Evolutionary conservation across 1,139 yeast species (phyloP).

Genomic region (Suhomyces kunorum): DNA sequence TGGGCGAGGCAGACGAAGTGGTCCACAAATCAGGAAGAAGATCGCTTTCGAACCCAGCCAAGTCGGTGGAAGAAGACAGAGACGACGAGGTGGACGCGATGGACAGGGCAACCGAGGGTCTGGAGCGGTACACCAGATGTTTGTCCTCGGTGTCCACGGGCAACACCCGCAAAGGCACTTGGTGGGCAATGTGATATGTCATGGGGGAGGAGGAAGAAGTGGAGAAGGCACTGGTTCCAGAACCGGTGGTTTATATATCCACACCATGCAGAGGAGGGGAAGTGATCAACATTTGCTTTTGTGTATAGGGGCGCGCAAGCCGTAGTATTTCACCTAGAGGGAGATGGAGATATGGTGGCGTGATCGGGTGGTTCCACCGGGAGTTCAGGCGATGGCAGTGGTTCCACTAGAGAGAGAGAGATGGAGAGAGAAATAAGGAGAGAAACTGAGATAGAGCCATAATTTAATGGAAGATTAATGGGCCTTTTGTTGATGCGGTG

Average conservation of each 20-base stretch:
- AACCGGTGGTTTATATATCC: constrained; percentile 9
- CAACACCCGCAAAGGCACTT: constrained; percentile 16
- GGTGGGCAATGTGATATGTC: constrained; percentile 13
- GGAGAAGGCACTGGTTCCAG: neutral
- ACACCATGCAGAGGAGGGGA: constrained; percentile 12
- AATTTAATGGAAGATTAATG: too few species aligned
- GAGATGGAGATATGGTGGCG: constrained; percentile 10
- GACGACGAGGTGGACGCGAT: constrained; percentile 28
- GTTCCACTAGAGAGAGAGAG: neutral
- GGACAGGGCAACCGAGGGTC: constrained; percentile 18
- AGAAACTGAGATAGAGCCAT: too few species aligned
- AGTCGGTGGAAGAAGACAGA: constrained; percentile 18
- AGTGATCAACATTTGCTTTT: constrained; percentile 13
- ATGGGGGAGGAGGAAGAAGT: constrained; percentile 1
- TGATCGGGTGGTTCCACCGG: constrained; percentile 7
- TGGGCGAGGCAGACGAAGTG: constrained; percentile 14
- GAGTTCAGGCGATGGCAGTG: constrained; percentile 1
- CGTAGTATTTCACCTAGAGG: constrained; percentile 5
- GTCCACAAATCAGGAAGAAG: constrained; percentile 43
- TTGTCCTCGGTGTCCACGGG: constrained; percentile 14
- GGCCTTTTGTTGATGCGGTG: too few species aligned
- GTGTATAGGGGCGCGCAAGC: constrained; percentile 12
- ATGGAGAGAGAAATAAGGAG: too few species aligned
- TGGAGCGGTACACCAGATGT: constrained; percentile 1
- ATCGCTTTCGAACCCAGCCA: constrained; percentile 27